Percentiles rank a stretch among this genome's conserved stretches.
These are phyloP conservation scores for Abrus precatorius DNA, from an alignment of 306 rosid genomes.

Conservation along the genomic window DNA sequence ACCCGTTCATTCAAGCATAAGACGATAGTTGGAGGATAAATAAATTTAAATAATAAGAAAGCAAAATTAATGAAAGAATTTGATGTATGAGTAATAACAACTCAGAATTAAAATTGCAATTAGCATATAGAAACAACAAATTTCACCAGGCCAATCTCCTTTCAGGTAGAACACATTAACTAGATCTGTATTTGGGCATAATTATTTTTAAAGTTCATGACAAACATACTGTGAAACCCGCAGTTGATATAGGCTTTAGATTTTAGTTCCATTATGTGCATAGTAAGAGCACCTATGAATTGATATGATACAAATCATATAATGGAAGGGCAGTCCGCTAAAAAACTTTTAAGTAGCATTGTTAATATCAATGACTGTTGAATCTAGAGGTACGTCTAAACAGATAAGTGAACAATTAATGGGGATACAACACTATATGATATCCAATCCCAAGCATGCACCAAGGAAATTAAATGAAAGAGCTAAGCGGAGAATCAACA, in stretches of 20 bases:
- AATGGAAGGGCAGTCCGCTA: background rate
- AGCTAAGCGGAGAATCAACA: background rate
- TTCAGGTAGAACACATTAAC: background rate
- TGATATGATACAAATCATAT: conserved; percentile 10
- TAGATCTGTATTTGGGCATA: background rate
- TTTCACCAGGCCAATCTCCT: background rate
- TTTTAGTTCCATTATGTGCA: background rate
- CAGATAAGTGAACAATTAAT: background rate
- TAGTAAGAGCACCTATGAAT: background rate
- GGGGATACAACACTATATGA: background rate
- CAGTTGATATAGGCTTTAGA: conserved; percentile 5
- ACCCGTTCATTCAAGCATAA: conserved; percentile 8
- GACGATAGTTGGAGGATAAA: background rate
- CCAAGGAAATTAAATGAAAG: conserved; percentile 3
- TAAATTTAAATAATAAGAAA: background rate
- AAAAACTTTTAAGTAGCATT: background rate
- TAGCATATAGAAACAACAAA: background rate
- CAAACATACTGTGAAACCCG: background rate
- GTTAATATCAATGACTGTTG: background rate
- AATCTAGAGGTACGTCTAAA: background rate
- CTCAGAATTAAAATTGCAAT: background rate
- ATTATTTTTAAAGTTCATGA: background rate
- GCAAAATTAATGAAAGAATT: conserved; percentile 11
- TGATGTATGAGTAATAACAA: background rate
- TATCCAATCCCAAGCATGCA: background rate